Conservation (phyloP, 1,139 yeast species). For the Sugiyamaella castrensis region DNA sequence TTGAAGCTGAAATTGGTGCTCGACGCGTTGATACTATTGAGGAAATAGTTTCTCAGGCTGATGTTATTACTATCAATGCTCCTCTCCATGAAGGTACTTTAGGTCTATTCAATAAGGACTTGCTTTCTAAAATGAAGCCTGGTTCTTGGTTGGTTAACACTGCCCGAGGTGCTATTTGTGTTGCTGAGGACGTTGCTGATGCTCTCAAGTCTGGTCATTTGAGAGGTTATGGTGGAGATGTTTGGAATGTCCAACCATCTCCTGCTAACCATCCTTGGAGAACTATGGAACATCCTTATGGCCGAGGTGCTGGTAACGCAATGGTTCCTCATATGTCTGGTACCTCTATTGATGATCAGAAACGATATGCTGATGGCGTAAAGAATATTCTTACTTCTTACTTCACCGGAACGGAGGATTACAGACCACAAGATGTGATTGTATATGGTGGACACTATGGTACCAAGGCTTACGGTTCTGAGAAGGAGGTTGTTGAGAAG, state of each 20-base stretch:
- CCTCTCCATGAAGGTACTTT: conserved; percentile 70
- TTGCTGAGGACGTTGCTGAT: no score
- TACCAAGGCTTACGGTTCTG: conserved; percentile 62
- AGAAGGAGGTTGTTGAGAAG: no score
- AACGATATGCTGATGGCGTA: conserved; percentile 68
- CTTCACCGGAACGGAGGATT: conserved; percentile 59
- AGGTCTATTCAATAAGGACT: conserved; percentile 32
- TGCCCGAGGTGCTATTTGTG: conserved; percentile 71
- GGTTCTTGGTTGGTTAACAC: conserved; percentile 79
- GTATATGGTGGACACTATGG: conserved; percentile 70
- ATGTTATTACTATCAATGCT: conserved; percentile 71
- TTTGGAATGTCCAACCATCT: conserved; percentile 75
- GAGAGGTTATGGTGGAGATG: conserved; percentile 81
- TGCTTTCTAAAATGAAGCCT: conserved; percentile 67
- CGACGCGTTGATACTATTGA: conserved; percentile 62
- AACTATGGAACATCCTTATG: conserved; percentile 49
- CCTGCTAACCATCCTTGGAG: conserved; percentile 78
- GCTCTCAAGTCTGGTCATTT: conserved; percentile 51
- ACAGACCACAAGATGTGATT: conserved; percentile 70
- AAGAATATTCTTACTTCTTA: conserved; percentile 60
- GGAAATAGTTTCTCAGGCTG: conserved; percentile 65
- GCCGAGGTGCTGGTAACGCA: conserved; percentile 72
- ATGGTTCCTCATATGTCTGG: conserved; percentile 85
- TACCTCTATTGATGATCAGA: conserved; percentile 75
- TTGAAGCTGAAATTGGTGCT: conserved; percentile 55